These are phyloP conservation scores for Coniophora puteana DNA, from an alignment of 1,284 basidiomycete genomes.

Conservation along the genomic window DNA sequence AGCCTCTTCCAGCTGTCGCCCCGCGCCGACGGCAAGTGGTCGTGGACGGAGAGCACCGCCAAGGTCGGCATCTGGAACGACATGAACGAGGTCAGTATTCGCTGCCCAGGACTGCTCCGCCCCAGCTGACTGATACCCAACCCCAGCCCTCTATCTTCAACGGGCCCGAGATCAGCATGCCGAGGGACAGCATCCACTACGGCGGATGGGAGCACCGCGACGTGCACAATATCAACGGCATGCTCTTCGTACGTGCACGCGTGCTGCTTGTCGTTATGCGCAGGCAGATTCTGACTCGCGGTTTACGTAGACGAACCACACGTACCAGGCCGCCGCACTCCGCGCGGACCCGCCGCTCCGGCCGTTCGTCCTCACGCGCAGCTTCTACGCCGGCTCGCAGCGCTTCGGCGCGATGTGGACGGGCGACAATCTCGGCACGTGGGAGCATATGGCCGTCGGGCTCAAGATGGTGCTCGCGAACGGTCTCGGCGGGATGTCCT, in stretches of 20 bases:
- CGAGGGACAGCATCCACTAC: constrained; percentile 88
- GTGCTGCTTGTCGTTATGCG: no score
- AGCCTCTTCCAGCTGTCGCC: constrained; percentile 74
- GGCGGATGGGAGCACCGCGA: constrained; percentile 98
- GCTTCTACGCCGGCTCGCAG: constrained; percentile 96
- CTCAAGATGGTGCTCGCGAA: constrained; percentile 93
- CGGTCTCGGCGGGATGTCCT: constrained; percentile 91
- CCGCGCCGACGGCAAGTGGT: constrained; percentile 47
- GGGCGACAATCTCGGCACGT: constrained; percentile 95
- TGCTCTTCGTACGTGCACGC: constrained; percentile 64
- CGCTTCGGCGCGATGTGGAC: constrained; percentile 98
- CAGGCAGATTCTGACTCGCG: constrained; percentile 4
- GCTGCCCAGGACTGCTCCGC: no score
- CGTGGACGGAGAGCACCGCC: constrained; percentile 75
- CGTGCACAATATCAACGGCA: constrained; percentile 91
- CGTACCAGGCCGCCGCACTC: constrained; percentile 76
- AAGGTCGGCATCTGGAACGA: constrained; percentile 96
- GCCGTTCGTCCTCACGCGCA: constrained; percentile 93
- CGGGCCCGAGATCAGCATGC: constrained; percentile 97
- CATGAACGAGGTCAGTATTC: constrained; percentile 99
- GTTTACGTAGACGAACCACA: constrained; percentile 59
- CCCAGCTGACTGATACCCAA: no score
- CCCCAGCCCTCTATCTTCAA: constrained; percentile 92
- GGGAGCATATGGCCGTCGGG: constrained; percentile 95
- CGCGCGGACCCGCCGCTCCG: constrained; percentile 76